Evolutionary conservation across 805 yeast species (phyloP).

Genomic region (Suhomyces canberraensis): DNA sequence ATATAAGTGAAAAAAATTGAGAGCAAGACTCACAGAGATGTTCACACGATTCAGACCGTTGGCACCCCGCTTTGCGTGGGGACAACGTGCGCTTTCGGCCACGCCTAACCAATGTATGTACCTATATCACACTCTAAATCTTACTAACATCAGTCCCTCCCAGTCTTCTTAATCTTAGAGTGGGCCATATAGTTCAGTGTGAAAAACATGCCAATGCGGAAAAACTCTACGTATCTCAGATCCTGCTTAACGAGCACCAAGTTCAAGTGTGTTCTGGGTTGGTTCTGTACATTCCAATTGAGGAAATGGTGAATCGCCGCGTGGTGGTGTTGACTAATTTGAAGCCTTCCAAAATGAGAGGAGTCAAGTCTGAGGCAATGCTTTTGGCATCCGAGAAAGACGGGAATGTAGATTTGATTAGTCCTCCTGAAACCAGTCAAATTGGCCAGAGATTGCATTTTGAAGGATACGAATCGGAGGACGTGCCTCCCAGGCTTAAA

Average conservation of each 20-base stretch:
- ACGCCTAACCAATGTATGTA: too few relatives aligned
- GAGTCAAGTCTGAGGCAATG: slow-evolving; percentile 63
- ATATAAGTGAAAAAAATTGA: too few relatives aligned
- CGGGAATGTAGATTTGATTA: slow-evolving; percentile 43
- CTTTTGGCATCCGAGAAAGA: slow-evolving; percentile 51
- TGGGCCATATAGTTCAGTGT: slow-evolving; percentile 49
- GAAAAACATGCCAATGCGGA: slow-evolving; percentile 56
- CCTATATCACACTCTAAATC: too few relatives aligned
- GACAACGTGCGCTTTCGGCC: too few relatives aligned
- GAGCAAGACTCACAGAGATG: too few relatives aligned
- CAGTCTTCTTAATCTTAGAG: slow-evolving; percentile 26
- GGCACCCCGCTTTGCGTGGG: too few relatives aligned
- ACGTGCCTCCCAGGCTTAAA: slow-evolving; percentile 25
- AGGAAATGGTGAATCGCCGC: slow-evolving; percentile 32
- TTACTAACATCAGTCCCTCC: slow-evolving; percentile 16
- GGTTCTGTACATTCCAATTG: slow-evolving; percentile 41
- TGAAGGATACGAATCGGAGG: slow-evolving; percentile 17
- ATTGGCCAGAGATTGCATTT: slow-evolving; percentile 43
- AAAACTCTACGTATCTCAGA: slow-evolving; percentile 52
- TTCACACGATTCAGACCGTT: too few relatives aligned
- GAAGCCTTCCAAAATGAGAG: slow-evolving; percentile 62
- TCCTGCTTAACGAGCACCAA: slow-evolving; percentile 13
- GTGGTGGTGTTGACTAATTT: slow-evolving; percentile 58
- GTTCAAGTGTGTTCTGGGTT: slow-evolving; percentile 62
- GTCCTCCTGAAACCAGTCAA: slow-evolving; percentile 37